Percentiles rank a stretch among this genome's conserved stretches.
Conservation (phyloP, 495 filamentous ascomycete genomes). For the Articulospora tetracladia region DNA sequence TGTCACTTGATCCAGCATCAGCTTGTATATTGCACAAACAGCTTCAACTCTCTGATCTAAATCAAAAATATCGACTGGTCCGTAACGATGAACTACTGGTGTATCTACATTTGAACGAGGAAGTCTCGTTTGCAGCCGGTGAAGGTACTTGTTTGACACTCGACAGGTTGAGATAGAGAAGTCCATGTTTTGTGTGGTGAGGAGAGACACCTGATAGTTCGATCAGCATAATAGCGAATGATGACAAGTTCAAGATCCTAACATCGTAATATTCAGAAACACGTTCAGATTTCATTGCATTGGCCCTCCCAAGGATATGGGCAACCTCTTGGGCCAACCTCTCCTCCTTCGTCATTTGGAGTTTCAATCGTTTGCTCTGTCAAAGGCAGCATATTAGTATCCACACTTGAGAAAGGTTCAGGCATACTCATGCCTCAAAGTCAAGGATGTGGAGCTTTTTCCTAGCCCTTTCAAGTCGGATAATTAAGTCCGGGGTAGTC, state of each 20-base stretch:
- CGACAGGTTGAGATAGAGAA: neutral
- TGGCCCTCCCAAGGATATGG: neutral
- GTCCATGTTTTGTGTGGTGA: neutral
- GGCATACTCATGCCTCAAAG: neutral
- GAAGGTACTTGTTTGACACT: neutral
- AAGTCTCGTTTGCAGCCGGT: neutral
- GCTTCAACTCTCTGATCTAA: neutral
- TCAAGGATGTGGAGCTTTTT: neutral
- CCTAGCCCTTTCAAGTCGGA: neutral
- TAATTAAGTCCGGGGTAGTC: neutral
- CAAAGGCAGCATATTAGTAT: neutral
- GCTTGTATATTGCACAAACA: neutral
- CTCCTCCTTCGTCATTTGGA: neutral
- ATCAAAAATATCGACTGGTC: neutral
- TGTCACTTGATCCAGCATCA: neutral
- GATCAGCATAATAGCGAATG: neutral
- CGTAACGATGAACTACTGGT: neutral
- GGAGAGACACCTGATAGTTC: neutral
- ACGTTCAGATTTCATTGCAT: neutral
- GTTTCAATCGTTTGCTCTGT: neutral
- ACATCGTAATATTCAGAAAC: neutral
- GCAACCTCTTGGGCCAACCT: neutral
- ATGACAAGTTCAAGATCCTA: neutral
- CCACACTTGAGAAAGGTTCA: neutral
- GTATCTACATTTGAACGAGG: neutral